Conservation (phyloP, 1,284 basidiomycete species). For the Kalmanozyma brasiliensis region DNA sequence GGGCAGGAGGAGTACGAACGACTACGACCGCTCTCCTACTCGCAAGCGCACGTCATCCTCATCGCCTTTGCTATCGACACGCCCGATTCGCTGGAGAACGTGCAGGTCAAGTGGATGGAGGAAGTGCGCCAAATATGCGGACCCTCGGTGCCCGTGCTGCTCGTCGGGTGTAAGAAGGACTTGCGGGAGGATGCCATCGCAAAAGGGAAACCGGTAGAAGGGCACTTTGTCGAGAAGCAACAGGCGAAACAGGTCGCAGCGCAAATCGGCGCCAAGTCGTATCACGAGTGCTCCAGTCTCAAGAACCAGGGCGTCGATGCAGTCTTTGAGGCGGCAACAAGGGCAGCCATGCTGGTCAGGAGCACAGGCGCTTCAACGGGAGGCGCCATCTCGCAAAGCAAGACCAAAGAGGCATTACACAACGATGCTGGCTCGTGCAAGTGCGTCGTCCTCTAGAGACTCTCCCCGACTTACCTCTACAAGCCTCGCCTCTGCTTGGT, state of each 20-base stretch:
- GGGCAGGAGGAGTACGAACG: slow-evolving; percentile 96
- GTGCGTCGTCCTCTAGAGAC: slow-evolving; percentile 45
- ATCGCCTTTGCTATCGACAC: slow-evolving; percentile 97
- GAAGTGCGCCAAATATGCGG: slow-evolving; percentile 63
- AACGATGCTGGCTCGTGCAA: slow-evolving; percentile 53
- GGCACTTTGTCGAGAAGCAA: slow-evolving; percentile 68
- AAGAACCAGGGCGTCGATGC: slow-evolving; percentile 63
- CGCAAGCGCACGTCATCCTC: slow-evolving; percentile 97
- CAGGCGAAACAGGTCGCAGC: slow-evolving; percentile 67
- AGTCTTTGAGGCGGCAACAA: slow-evolving; percentile 62
- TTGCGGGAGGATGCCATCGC: slow-evolving; percentile 73
- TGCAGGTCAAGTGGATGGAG: slow-evolving; percentile 91
- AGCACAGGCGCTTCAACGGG: slow-evolving; percentile 38
- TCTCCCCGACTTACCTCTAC: neutral
- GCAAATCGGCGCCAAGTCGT: slow-evolving; percentile 73
- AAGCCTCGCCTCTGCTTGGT: neutral
- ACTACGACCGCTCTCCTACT: slow-evolving; percentile 92
- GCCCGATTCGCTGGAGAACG: slow-evolving; percentile 95
- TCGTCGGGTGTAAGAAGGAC: slow-evolving; percentile 88
- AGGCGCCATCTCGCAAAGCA: slow-evolving; percentile 50
- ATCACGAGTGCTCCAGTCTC: slow-evolving; percentile 62
- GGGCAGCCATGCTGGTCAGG: slow-evolving; percentile 61
- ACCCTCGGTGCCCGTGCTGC: slow-evolving; percentile 78
- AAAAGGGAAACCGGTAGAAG: slow-evolving; percentile 62
- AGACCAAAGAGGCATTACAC: slow-evolving; percentile 41